A percentile compares a stretch with the other conserved stretches of the same genome.
Evolutionary conservation across 768 basidiomycete genomes (phyloP).

Genomic region (Amanita inopinata): DNA sequence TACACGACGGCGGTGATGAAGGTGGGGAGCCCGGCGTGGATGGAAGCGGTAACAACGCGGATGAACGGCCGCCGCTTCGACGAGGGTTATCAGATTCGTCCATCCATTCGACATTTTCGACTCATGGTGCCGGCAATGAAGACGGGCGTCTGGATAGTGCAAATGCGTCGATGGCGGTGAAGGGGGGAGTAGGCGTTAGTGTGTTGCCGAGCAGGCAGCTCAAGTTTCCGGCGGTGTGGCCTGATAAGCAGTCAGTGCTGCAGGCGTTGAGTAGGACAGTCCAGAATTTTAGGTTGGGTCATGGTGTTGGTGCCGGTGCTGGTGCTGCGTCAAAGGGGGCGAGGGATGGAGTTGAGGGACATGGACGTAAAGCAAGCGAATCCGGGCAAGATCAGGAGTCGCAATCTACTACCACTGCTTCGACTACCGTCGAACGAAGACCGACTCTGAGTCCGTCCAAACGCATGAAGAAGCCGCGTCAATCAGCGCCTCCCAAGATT

Average conservation of each 20-base stretch:
- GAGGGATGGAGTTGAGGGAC: too few species aligned
- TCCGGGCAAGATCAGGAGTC: background rate
- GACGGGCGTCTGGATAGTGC: background rate
- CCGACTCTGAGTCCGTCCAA: too few species aligned
- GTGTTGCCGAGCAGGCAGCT: slow-evolving; percentile 7
- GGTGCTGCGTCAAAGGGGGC: background rate
- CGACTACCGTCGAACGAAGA: too few species aligned
- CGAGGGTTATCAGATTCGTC: slow-evolving; percentile 89
- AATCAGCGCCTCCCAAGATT: too few species aligned
- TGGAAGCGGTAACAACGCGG: background rate
- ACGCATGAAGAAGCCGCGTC: too few species aligned
- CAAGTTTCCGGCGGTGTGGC: slow-evolving; percentile 20
- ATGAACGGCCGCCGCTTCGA: background rate
- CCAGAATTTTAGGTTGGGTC: slow-evolving; percentile 31
- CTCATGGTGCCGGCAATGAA: slow-evolving; percentile 31
- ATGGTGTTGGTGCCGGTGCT: background rate
- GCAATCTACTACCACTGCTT: background rate
- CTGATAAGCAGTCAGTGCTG: slow-evolving; percentile 39
- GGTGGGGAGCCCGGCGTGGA: background rate
- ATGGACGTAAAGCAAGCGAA: background rate
- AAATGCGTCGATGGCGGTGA: background rate
- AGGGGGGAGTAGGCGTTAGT: background rate
- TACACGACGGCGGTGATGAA: background rate
- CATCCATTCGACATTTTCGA: slow-evolving; percentile 76
- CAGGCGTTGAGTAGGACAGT: slow-evolving; percentile 45